Evolutionary conservation across 495 filamentous ascomycete species (phyloP).

Genomic region (Trichodelitschia bisporula): DNA sequence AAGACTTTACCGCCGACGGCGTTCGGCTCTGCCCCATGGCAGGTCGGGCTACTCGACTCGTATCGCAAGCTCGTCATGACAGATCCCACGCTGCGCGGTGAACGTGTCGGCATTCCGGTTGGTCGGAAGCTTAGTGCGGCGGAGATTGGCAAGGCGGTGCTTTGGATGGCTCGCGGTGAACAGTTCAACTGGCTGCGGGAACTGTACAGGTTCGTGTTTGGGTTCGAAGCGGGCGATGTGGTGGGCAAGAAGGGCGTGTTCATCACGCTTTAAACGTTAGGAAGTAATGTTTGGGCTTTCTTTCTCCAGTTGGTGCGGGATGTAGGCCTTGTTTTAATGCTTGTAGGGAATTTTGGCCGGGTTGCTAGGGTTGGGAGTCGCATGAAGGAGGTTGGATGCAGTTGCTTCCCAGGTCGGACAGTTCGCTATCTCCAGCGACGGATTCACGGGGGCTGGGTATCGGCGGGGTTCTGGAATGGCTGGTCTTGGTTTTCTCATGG

Average conservation of each 20-base stretch:
- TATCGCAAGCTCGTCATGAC: constrained; percentile 54
- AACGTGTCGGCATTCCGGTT: constrained; percentile 23
- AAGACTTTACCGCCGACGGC: constrained; percentile 49
- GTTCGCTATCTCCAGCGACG: no score
- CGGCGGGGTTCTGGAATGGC: no score
- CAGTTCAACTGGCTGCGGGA: constrained; percentile 55
- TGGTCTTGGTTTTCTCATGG: no score
- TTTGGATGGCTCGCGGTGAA: constrained; percentile 41
- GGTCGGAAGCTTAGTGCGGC: constrained; percentile 30
- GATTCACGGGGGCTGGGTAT: no score
- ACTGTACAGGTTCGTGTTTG: constrained; percentile 64
- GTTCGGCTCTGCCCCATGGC: constrained; percentile 48
- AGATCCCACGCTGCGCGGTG: constrained; percentile 36
- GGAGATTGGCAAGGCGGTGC: constrained; percentile 52
- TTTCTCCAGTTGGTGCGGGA: no score
- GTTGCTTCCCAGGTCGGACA: no score
- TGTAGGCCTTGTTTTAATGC: no score
- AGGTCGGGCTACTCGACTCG: constrained; percentile 40
- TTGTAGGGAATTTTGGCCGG: no score
- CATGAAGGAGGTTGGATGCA: no score
- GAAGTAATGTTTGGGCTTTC: no score
- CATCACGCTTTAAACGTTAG: no score
- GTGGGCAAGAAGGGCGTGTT: constrained; percentile 8
- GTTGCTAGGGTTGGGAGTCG: no score
- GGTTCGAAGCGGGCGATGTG: constrained; percentile 54